phyloP scores from a whole-genome alignment of 2,329 filamentous ascomycete species.

The Massarina eburnea region DNA sequence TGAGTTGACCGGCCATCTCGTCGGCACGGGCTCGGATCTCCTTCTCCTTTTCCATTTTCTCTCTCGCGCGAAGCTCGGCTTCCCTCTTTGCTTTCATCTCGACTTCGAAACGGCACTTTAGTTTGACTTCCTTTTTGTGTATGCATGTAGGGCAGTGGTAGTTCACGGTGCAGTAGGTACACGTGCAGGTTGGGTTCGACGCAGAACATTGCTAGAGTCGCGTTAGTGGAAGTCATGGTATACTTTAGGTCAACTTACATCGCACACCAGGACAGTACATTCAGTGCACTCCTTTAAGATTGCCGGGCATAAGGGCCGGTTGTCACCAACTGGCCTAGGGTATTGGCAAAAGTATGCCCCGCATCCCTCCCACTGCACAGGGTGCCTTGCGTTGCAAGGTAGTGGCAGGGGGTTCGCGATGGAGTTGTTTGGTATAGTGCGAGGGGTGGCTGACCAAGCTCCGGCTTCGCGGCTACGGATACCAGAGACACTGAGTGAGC shows the following conservation, averaged over 20 bases:
- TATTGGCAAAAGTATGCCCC: slow-evolving; percentile 47
- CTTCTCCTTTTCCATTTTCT: slow-evolving; percentile 34
- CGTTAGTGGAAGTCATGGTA: slow-evolving; percentile 10
- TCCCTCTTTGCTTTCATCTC: slow-evolving; percentile 36
- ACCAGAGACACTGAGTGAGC: slow-evolving; percentile 41
- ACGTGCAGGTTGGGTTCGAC: slow-evolving; percentile 37
- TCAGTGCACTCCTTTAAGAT: slow-evolving; percentile 42
- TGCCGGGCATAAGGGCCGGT: slow-evolving; percentile 39
- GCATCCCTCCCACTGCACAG: slow-evolving; percentile 48
- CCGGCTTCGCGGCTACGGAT: slow-evolving; percentile 35
- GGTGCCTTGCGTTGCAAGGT: slow-evolving; percentile 44
- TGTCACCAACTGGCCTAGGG: slow-evolving; percentile 42
- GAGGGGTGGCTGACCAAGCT: slow-evolving; percentile 30
- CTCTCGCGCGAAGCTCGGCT: slow-evolving; percentile 30
- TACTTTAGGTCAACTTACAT: slow-evolving; percentile 33
- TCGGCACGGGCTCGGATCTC: slow-evolving; percentile 38
- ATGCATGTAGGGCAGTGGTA: slow-evolving; percentile 44
- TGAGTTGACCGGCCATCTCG: slow-evolving; percentile 37
- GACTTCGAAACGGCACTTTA: slow-evolving; percentile 40
- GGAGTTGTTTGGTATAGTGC: slow-evolving; percentile 21
- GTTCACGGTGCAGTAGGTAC: slow-evolving; percentile 42
- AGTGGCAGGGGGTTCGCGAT: slow-evolving; percentile 39
- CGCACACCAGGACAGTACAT: slow-evolving; percentile 45
- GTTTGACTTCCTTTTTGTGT: slow-evolving; percentile 34
- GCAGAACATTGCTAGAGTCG: slow-evolving; percentile 30